Conservation (phyloP, 2,329 filamentous ascomycete genomes). For the Cryphonectria nitschkei region DNA sequence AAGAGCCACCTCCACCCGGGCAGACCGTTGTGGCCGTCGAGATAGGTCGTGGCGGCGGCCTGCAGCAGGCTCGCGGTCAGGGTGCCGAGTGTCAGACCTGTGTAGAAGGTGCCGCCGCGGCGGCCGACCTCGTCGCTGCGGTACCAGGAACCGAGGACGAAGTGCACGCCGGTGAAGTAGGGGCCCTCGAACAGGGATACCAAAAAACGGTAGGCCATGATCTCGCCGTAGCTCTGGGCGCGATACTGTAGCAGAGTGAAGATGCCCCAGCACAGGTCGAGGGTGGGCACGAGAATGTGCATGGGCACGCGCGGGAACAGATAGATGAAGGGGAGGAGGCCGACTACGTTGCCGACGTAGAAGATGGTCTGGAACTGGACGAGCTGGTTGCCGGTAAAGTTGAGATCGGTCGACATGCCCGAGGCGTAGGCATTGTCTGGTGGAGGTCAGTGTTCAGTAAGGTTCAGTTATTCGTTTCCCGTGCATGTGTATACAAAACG, state of each 20-base stretch:
- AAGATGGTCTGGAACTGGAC: constrained; percentile 35
- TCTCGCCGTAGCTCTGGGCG: constrained; percentile 27
- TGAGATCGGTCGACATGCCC: constrained; percentile 25
- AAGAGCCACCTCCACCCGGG: constrained; percentile 29
- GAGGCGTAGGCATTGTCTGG: constrained; percentile 30
- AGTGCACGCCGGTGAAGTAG: constrained; percentile 18
- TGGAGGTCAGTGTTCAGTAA: not conserved
- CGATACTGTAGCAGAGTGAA: constrained; percentile 36
- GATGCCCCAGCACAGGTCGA: constrained; percentile 35
- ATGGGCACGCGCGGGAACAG: constrained; percentile 36
- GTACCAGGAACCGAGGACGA: constrained; percentile 29
- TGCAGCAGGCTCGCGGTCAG: constrained; percentile 29
- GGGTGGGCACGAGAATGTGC: constrained; percentile 34
- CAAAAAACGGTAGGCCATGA: constrained; percentile 29
- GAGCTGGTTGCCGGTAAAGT: constrained; percentile 28
- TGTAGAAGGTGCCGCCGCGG: constrained; percentile 37
- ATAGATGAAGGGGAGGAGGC: constrained; percentile 35
- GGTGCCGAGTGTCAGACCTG: constrained; percentile 30
- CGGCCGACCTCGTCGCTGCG: constrained; percentile 26
- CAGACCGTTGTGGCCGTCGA: constrained; percentile 24
- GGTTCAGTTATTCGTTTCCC: no score
- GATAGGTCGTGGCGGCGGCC: constrained; percentile 20
- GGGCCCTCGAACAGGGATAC: constrained; percentile 25
- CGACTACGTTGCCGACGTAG: constrained; percentile 33
- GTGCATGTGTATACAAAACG: not conserved